Percentiles rank a stretch among this genome's conserved stretches.
These are phyloP conservation scores for Lachnellula occidentalis DNA, from an alignment of 2,329 filamentous ascomycete genomes.

Conservation along the genomic window DNA sequence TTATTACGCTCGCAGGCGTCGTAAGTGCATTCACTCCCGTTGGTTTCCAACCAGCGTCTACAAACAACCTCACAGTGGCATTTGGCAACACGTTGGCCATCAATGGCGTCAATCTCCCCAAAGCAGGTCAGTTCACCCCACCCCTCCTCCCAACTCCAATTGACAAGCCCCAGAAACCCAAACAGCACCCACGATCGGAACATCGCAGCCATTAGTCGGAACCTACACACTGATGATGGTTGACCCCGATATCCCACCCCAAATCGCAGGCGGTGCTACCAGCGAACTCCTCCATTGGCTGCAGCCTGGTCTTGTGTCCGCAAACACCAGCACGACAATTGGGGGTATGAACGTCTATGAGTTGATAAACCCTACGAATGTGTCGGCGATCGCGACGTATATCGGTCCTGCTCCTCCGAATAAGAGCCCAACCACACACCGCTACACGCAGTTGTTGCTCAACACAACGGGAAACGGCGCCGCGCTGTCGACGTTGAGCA, in stretches of 20 bases:
- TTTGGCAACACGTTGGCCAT: conserved; percentile 21
- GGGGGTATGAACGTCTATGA: conserved; percentile 19
- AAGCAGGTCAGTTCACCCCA: conserved; percentile 15
- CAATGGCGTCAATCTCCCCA: conserved; percentile 22
- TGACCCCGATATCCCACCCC: conserved; percentile 25
- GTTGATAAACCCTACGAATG: conserved; percentile 19
- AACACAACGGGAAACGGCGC: conserved; percentile 19
- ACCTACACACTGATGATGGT: conserved; percentile 29
- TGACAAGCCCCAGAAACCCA: conserved; percentile 15
- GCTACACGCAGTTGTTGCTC: conserved; percentile 26
- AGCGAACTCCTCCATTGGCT: conserved; percentile 28
- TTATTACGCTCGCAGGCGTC: conserved; percentile 22
- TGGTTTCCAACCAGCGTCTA: conserved; percentile 23
- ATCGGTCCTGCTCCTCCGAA: conserved; percentile 23
- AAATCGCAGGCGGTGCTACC: conserved; percentile 14
- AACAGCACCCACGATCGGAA: conserved; percentile 20
- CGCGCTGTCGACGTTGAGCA: conserved; percentile 3
- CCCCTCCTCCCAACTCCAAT: neutral
- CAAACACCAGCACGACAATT: conserved; percentile 18
- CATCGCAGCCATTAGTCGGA: conserved; percentile 16
- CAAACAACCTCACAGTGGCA: conserved; percentile 21
- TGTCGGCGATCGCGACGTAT: conserved; percentile 21
- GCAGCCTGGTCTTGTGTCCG: conserved; percentile 23
- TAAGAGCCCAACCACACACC: conserved; percentile 20
- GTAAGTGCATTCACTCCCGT: conserved; percentile 25